Evolutionary conservation across 441 rosid species (phyloP).

Genomic region (Kokia cookei): DNA sequence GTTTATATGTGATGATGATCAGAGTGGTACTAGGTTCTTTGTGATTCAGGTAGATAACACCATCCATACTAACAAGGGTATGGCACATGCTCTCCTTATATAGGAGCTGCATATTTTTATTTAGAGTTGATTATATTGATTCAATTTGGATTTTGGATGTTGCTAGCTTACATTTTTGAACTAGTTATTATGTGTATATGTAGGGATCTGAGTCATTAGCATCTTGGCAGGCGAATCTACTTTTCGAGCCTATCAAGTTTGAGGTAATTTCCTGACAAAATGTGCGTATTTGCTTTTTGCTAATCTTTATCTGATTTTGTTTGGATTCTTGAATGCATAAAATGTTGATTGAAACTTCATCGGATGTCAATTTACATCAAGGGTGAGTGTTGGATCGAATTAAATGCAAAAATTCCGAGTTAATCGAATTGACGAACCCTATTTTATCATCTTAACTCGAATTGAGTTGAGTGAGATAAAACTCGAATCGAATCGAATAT

Average conservation of each 20-base stretch:
- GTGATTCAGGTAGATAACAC: slow-evolving; percentile 70
- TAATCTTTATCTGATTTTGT: not conserved
- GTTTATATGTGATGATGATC: slow-evolving; percentile 87
- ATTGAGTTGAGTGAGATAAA: no score
- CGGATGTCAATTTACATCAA: not conserved
- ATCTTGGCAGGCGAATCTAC: slow-evolving; percentile 95
- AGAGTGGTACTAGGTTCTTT: slow-evolving; percentile 63
- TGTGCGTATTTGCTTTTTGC: not conserved
- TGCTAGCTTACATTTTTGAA: not conserved
- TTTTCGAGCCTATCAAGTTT: slow-evolving; percentile 89
- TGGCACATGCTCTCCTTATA: slow-evolving; percentile 3
- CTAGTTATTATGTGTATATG: not conserved
- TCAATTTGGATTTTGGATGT: not conserved
- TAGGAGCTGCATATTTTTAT: not conserved
- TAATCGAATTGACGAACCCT: no score
- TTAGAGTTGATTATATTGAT: not conserved
- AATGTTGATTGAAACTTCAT: not conserved
- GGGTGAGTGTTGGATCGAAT: no score
- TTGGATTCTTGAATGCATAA: not conserved
- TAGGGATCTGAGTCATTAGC: slow-evolving; percentile 92
- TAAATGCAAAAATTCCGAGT: no score
- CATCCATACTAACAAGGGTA: not conserved
- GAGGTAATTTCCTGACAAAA: slow-evolving; percentile 45
- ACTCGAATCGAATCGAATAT: no score
- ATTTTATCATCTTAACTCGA: no score